Percentiles rank a stretch among this genome's conserved stretches.
Evolutionary conservation across 106 monocot genomes (phyloP).

Genomic region (Xerophyta viscosa): DNA sequence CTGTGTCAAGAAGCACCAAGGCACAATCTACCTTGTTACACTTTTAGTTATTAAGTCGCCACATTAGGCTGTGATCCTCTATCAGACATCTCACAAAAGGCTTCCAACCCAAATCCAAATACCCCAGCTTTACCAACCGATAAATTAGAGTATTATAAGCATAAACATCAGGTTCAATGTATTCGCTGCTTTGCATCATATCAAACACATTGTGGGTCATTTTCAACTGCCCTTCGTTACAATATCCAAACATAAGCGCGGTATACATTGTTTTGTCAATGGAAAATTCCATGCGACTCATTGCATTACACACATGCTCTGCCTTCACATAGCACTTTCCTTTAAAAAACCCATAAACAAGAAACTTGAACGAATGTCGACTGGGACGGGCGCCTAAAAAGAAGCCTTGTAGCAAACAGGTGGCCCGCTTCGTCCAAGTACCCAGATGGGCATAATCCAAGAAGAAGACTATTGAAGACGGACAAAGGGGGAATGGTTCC

Average conservation of each 20-base stretch:
- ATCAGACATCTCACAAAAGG: conserved; percentile 25
- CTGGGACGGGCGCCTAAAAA: conserved; percentile 6
- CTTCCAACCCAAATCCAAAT: conserved; percentile 21
- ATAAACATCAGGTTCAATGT: conserved; percentile 24
- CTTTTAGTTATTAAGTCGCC: conserved; percentile 26
- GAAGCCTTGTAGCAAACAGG: conserved; percentile 25
- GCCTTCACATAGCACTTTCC: conserved; percentile 12
- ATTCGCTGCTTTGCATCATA: conserved; percentile 7
- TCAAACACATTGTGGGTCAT: conserved; percentile 17
- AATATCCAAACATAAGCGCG: conserved; percentile 12
- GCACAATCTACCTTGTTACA: conserved; percentile 22
- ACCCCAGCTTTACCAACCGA: conserved; percentile 22
- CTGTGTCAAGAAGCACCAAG: conserved; percentile 21
- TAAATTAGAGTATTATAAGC: conserved; percentile 27
- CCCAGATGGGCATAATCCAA: conserved; percentile 13
- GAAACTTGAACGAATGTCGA: conserved; percentile 7
- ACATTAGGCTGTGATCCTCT: conserved; percentile 19
- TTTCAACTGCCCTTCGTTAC: conserved; percentile 18
- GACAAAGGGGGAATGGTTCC: background rate
- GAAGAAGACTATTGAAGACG: conserved; percentile 8
- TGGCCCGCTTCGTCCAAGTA: conserved; percentile 14
- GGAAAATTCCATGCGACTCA: conserved; percentile 13
- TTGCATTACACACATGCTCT: conserved; percentile 9
- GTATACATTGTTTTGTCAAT: conserved; percentile 13
- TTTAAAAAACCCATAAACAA: conserved; percentile 20